Base-by-base conservation (phyloP, 768 basidiomycete species). In the Kockovaella imperatae region DNA sequence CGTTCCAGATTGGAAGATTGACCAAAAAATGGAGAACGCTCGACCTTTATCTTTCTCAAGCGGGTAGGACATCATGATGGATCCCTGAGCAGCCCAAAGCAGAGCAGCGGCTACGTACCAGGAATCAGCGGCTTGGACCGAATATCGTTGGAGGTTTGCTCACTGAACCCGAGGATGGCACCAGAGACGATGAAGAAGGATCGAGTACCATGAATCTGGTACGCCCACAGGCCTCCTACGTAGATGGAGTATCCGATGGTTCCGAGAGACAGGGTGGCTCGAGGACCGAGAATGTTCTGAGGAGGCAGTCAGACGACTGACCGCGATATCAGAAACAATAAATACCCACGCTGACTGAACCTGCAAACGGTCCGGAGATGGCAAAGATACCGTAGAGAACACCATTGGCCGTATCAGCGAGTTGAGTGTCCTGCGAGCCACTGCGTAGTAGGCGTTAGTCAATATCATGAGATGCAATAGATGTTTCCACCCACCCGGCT, bases 191-290 rank as follows among this genome's bases (percentile, higher is more conserved):
- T 74, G 23, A 78, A 67, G 58, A 79, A 79, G 73, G 73, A 75
- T 1, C 68, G 53, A 7, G 62, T 69, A 21, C 63, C 75, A 60
- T 70, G 74, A 32, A 49, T 68, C 58, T 59, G 77, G 64, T 67
- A 75, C 60, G 65, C 14, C 50, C 56, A 53, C 13, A 53, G 49
- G 18, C 45, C 42, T 4, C 54, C 51, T 38, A 60, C 35, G 64
- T 84, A 87, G 21, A 90, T 64, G 1, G 82, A 76, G 65, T 89
- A 90, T 8, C 87, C 87, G 5, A 75, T 66, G 7, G 80, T 83
- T 49, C 88, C 88, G 15, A 88, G 55, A 24, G 81, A 73, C 8
- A 91, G 79, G 0, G 87, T 86, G 21, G 82, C 61, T 23, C 80
- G 77, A 35, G 84, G 75, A n/a, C 88, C 88, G 23, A 91, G 74